Evolutionary conservation across 75 land plant genomes (phyloP).

Genomic region (Pinus albicaulis): DNA sequence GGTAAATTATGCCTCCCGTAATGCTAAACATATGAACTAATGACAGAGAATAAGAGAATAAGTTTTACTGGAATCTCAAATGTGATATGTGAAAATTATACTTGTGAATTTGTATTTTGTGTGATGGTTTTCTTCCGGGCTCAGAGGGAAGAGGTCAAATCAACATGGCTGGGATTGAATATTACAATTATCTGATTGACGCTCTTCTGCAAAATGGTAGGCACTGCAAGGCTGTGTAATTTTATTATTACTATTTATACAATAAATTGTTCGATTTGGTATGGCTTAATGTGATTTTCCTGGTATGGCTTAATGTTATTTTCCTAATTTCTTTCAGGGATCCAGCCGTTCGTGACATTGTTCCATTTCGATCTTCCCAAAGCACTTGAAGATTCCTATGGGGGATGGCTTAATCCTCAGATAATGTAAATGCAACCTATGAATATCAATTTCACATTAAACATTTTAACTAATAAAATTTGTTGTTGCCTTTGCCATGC

Average conservation of each 20-base stretch:
- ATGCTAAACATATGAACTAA: slow-evolving; percentile 17
- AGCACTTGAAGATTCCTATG: slow-evolving; percentile 40
- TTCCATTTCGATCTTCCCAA: slow-evolving; percentile 43
- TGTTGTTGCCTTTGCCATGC: too few species aligned
- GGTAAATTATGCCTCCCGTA: slow-evolving; percentile 20
- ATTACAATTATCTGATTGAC: slow-evolving; percentile 46
- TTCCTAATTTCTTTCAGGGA: slow-evolving; percentile 11
- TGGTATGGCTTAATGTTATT: neutral
- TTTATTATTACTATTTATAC: neutral
- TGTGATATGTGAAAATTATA: slow-evolving; percentile 22
- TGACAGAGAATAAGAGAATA: too few species aligned
- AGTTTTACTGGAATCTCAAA: slow-evolving; percentile 20
- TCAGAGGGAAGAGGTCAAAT: slow-evolving; percentile 26
- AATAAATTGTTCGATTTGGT: too few species aligned
- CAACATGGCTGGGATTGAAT: slow-evolving; percentile 40
- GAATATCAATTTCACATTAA: neutral
- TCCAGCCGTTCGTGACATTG: slow-evolving; percentile 36
- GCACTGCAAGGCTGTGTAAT: neutral
- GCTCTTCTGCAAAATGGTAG: slow-evolving; percentile 20
- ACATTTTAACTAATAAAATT: neutral
- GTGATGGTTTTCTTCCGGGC: neutral
- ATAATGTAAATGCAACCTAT: slow-evolving; percentile 12
- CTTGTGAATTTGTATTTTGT: slow-evolving; percentile 7
- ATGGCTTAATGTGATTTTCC: neutral
- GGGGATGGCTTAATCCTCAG: slow-evolving; percentile 33